phyloP scores from a whole-genome alignment of 257 asterid species.

The Coffea eugenioides region DNA sequence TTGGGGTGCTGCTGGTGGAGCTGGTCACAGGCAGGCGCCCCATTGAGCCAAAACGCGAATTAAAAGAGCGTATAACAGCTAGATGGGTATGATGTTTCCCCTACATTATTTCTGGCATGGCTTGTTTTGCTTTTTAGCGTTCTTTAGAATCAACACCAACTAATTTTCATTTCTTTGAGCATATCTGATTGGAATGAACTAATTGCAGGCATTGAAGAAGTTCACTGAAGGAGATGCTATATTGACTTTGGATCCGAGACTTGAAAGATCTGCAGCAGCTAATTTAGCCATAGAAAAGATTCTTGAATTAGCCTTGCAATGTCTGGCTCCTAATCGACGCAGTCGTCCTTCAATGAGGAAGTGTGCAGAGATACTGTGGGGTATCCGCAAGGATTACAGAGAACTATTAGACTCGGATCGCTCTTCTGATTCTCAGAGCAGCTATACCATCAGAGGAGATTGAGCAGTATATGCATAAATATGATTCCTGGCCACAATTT shows the following conservation, averaged over 20 bases:
- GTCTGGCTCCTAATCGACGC: slow-evolving; percentile 71
- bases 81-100: slow-evolving; percentile 66
- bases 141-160: not conserved
- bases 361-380: slow-evolving; percentile 87
- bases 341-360: slow-evolving; percentile 81
- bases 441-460: slow-evolving; percentile 18
- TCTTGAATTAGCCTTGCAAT: slow-evolving; percentile 61
- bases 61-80: slow-evolving; percentile 76
- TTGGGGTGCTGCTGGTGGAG: slow-evolving; percentile 83
- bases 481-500: not conserved
- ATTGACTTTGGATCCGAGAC: slow-evolving; percentile 66
- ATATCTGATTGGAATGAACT: not conserved
- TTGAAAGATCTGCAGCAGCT: slow-evolving; percentile 60
- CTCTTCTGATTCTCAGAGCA: slow-evolving; percentile 11
- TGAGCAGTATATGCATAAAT: slow-evolving; percentile 6
- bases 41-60: slow-evolving; percentile 70
- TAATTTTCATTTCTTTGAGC: not conserved
- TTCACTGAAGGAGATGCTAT: slow-evolving; percentile 75
- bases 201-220: slow-evolving; percentile 75
- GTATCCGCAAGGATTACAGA: slow-evolving; percentile 69
- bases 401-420: slow-evolving; percentile 39
- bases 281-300: slow-evolving; percentile 67
- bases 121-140: not conserved
- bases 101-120: not conserved
- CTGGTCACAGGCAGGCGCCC: slow-evolving; percentile 89